phyloP scores from a whole-genome alignment of 768 basidiomycete genomes.

The Crucibulum laeve region DNA sequence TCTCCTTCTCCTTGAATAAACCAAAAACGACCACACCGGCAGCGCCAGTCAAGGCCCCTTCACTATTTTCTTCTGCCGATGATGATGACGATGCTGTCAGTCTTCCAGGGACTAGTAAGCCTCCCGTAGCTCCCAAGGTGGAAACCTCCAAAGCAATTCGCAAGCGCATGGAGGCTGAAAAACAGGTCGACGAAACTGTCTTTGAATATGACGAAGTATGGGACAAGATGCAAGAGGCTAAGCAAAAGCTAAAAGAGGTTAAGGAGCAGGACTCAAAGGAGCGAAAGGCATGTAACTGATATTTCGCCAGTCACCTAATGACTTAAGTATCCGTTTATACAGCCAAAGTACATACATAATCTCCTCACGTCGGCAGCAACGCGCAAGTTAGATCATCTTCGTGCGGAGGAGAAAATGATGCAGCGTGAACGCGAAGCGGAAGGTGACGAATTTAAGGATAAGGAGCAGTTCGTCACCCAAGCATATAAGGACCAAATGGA shows the following conservation, averaged over 20 bases:
- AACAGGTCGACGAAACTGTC: slow-evolving; percentile 73
- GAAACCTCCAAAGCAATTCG: slow-evolving; percentile 59
- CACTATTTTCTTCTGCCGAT: slow-evolving; percentile 63
- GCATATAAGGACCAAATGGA: slow-evolving; percentile 97
- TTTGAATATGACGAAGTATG: slow-evolving; percentile 97
- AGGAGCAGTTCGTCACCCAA: slow-evolving; percentile 96
- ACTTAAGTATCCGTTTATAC: slow-evolving; percentile 1
- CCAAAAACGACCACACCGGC: slow-evolving; percentile 44
- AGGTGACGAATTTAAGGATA: slow-evolving; percentile 91
- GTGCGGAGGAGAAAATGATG: slow-evolving; percentile 98
- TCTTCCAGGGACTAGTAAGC: slow-evolving; percentile 48
- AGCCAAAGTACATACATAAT: slow-evolving; percentile 92
- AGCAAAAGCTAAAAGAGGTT: slow-evolving; percentile 63
- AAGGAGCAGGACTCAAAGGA: slow-evolving; percentile 76
- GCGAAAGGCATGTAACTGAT: slow-evolving; percentile 57
- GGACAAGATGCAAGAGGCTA: slow-evolving; percentile 91
- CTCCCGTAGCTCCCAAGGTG: slow-evolving; percentile 53
- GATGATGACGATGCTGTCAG: slow-evolving; percentile 51
- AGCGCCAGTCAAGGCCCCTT: slow-evolving; percentile 49
- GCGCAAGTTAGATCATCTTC: slow-evolving; percentile 79
- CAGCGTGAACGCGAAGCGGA: slow-evolving; percentile 89
- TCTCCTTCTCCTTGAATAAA: slow-evolving; percentile 82
- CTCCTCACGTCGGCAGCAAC: slow-evolving; percentile 82
- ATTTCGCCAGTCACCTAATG: slow-evolving; percentile 1
- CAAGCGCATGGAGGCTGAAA: slow-evolving; percentile 77